These are phyloP conservation scores for Aureobasidium leucospermi DNA, from an alignment of 2,329 filamentous ascomycete species.

Conservation along the genomic window DNA sequence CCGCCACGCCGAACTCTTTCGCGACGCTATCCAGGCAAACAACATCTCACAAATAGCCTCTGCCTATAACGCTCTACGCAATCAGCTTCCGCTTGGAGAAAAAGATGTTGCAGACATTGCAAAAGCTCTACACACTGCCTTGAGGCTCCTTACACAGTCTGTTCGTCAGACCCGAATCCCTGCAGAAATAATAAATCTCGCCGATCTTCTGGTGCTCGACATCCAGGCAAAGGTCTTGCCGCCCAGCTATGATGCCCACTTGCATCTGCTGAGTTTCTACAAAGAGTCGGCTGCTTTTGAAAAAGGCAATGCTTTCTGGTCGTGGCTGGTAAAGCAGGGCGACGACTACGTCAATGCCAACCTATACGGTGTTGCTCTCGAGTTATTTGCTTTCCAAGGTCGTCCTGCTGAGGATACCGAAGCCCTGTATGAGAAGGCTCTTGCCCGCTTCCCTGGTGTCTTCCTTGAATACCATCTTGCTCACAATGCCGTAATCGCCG, in stretches of 20 bases:
- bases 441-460: conserved; percentile 40
- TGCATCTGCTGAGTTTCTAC: conserved; percentile 42
- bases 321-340: conserved; percentile 38
- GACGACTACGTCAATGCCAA: conserved; percentile 32
- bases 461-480: conserved; percentile 43
- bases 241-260: conserved; percentile 32
- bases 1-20: conserved; percentile 14
- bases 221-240: conserved; percentile 29
- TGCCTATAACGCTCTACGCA: conserved; percentile 16
- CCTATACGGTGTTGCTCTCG: conserved; percentile 44
- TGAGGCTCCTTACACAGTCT: conserved; percentile 19
- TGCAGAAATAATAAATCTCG: conserved; percentile 21
- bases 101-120: conserved; percentile 28
- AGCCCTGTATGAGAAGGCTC: conserved; percentile 36
- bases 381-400: conserved; percentile 38
- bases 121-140: conserved; percentile 29
- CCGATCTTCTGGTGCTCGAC: conserved; percentile 34
- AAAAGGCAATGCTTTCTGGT: conserved; percentile 38
- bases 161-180: background rate
- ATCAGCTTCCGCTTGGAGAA: conserved; percentile 11
- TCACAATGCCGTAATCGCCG: conserved; percentile 38
- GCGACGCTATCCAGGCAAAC: conserved; percentile 17
- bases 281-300: conserved; percentile 38
- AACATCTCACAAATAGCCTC: conserved; percentile 18
- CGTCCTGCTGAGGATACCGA: conserved; percentile 37